Evolutionary conservation across 179 eudicot genomes (phyloP), one percentile per base, ranked within the genome.

Genomic region (Patellifolia procumbens): DNA sequence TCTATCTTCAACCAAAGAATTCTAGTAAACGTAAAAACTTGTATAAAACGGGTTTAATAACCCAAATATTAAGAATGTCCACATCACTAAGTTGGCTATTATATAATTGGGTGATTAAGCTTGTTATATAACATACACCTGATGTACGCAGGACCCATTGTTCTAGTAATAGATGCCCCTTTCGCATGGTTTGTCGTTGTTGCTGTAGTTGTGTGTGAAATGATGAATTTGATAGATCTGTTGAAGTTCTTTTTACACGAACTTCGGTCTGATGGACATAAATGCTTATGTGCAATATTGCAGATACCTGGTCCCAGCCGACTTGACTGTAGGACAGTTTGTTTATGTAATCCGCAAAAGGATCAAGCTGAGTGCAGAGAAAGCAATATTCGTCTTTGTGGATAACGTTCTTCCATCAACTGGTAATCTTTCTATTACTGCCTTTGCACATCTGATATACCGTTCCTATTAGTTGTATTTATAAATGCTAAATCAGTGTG

Each of bases 231-330:
- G 42, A 32, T 32, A 4, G 7, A 37, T 5, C 17, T 56, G 35
- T 67, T 31, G 24, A 45, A 53, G 16, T 7, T 13, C 2, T 48
- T 20, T 64, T 67, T 39, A 39, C n/a, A 31, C 69, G 45, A 31
- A n/a, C n/a, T 39, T 58, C 17, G 2, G 24, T 22, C 19, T 13
- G 20, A 29, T 12, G 13, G 43, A 48, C 43, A 12, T 69, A 60
- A 24, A 0, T 61, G 73, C 29, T 60, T 67, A 10, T 67, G 26
- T 7, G 9, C 19, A 1, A 70, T 70, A 37, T 79, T 76, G 55
- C 85, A 93, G 98, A 88, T 93, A 93, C 81, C 87, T 93, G 60
- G 98, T 93, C 61, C 98, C 98, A 13, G 93, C 98, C 39, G 98
- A 93, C 76, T 85, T 93, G 86, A 93, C 98, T 3, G 97, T 93